Base-by-base conservation (phyloP, 2,329 filamentous ascomycete genomes). In the Venturia asperata region DNA sequence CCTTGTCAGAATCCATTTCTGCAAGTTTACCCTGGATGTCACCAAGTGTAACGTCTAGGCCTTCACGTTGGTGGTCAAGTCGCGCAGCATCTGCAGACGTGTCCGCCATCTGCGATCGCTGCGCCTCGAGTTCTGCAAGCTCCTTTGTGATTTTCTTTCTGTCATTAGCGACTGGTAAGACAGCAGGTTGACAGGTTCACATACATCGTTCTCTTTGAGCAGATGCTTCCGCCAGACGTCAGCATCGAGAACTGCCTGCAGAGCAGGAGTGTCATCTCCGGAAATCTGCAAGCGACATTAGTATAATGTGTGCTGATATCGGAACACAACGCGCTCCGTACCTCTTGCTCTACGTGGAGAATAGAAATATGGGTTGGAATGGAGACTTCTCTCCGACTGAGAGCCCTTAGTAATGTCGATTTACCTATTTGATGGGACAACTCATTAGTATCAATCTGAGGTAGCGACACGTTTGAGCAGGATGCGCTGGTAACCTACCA, bases 1-100 rank as follows among this genome's bases (percentile, higher is more conserved):
- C 94, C 79, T 97, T 97, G 80, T 99, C 94, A 0, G 94, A 97
- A 74, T 99, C 94, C 94, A 99, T 99, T 77, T 99, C 94, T 24
- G 92, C 86, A 67, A 99, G 83, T 77, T 99, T 99, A 66, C 83
- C 77, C 74, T 99, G 92, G 62, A 99, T 87, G 73, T 99, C 94
- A 70, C 89, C 91, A 58, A 99, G 83, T 47, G 94, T 96, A 68
- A 87, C 87, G 74, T 99, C 94, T 63, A 96, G 85, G 52, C 90
- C 90, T 76, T 97, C 94, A 68, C 92, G 87, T 71, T 97, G 91
- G 66, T 85, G 84, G 74, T 97, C 93, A 34, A 97, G 81, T 73
- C 84, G 89, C 49, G 86, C 88, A 17, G 93, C 93, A 79, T 97
- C 93, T 67, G 87, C 86, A 27, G 93, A 95, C 0, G 93, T 97